A percentile compares a stretch with the other conserved stretches of the same genome.
Conservation (phyloP, 345 rosid species). For the Hibiscus trionum region DNA sequence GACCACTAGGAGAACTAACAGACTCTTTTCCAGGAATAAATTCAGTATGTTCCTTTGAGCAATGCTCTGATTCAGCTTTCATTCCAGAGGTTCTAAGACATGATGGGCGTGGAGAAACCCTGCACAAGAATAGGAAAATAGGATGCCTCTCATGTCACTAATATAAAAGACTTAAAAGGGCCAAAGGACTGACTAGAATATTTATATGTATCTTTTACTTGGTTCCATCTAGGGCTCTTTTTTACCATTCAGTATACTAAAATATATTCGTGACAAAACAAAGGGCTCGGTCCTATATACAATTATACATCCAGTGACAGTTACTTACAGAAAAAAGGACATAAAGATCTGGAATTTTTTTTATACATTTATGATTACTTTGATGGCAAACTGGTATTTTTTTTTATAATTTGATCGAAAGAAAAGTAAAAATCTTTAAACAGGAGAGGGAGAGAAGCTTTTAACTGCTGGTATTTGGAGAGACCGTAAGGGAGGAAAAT, state of each 20-base stretch:
- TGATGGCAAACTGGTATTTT: neutral
- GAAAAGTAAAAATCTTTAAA: neutral
- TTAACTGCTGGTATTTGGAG: neutral
- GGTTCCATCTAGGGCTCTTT: neutral
- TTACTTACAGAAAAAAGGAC: neutral
- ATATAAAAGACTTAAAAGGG: neutral
- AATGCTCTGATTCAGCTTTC: slow-evolving; percentile 17
- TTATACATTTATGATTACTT: neutral
- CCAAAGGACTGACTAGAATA: neutral
- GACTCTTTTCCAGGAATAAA: slow-evolving; percentile 15
- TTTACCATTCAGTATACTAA: neutral
- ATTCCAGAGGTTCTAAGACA: slow-evolving; percentile 26
- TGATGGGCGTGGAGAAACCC: slow-evolving; percentile 3
- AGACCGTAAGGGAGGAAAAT: neutral
- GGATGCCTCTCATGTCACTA: slow-evolving; percentile 15
- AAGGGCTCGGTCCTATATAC: neutral
- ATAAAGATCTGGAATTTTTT: neutral
- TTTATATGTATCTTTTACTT: neutral
- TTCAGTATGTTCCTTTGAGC: slow-evolving; percentile 24
- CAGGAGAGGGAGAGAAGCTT: neutral
- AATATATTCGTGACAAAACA: neutral
- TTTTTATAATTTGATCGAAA: neutral
- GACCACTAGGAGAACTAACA: neutral
- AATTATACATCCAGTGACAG: neutral
- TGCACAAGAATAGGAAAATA: neutral